phyloP scores from a whole-genome alignment of 768 basidiomycete species.

The Xerocomellus intermedius region DNA sequence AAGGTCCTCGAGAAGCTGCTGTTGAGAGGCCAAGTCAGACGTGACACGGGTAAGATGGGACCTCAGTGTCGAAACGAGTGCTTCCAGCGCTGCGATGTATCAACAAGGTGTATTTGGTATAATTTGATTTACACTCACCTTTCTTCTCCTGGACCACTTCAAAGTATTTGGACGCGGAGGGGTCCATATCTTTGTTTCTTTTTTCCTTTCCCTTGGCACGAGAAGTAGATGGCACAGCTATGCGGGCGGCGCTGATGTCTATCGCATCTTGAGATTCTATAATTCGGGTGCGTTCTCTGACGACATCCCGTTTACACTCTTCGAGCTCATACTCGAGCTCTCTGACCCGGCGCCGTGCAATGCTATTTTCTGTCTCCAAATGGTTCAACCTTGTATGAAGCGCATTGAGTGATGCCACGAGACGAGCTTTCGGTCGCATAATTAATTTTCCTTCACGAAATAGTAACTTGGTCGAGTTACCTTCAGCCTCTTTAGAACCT shows the following conservation, averaged over 20 bases:
- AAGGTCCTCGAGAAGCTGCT: slow-evolving; percentile 64
- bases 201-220: slow-evolving; percentile 31
- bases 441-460: background rate
- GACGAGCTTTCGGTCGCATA: slow-evolving; percentile 44
- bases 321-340: slow-evolving; percentile 89
- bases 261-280: slow-evolving; percentile 50
- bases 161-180: slow-evolving; percentile 52
- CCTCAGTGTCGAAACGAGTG: slow-evolving; percentile 70
- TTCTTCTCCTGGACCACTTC: slow-evolving; percentile 88
- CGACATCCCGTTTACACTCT: slow-evolving; percentile 75
- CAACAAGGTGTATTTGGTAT: slow-evolving; percentile 1
- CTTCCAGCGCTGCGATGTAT: slow-evolving; percentile 65
- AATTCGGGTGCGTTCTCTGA: slow-evolving; percentile 62
- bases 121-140: slow-evolving; percentile 47
- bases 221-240: slow-evolving; percentile 17
- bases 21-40: slow-evolving; percentile 74
- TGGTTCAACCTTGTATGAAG: slow-evolving; percentile 69
- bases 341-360: slow-evolving; percentile 77
- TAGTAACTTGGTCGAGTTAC: slow-evolving; percentile 35
- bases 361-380: slow-evolving; percentile 78
- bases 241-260: slow-evolving; percentile 19
- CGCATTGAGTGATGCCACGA: slow-evolving; percentile 56
- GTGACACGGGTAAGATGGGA: slow-evolving; percentile 77
- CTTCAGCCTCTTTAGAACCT: slow-evolving; percentile 60
- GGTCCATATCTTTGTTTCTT: slow-evolving; percentile 36